A percentile compares a stretch with the other conserved stretches of the same genome.
Evolutionary conservation across 495 filamentous ascomycete genomes (phyloP).

Genomic region (Penicillium soppii): DNA sequence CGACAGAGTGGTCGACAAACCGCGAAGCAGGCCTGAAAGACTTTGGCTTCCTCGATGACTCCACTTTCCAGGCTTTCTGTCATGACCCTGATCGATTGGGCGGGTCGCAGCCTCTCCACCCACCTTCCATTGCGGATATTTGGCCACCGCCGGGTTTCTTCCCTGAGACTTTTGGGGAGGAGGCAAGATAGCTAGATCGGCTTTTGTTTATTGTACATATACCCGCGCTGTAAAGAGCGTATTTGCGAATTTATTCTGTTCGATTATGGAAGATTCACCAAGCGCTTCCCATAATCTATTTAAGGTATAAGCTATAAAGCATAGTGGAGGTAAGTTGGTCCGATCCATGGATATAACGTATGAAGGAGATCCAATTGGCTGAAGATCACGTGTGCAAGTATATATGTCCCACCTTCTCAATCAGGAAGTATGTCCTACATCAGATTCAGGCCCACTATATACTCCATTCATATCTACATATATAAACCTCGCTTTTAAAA

Average conservation of each 20-base stretch:
- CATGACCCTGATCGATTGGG: conserved; percentile 52
- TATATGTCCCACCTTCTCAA: too few species aligned
- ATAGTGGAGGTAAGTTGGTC: too few species aligned
- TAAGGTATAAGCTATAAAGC: too few species aligned
- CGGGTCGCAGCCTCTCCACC: conserved; percentile 41
- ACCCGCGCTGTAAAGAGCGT: conserved; percentile 1
- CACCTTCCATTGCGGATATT: conserved; percentile 46
- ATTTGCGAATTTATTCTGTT: background rate
- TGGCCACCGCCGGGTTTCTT: conserved; percentile 51
- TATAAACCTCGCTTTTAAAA: too few species aligned
- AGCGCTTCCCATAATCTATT: too few species aligned
- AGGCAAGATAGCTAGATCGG: too few species aligned
- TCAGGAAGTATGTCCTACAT: too few species aligned
- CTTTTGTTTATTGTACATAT: background rate
- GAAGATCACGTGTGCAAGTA: too few species aligned
- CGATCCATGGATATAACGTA: too few species aligned
- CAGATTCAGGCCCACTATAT: too few species aligned
- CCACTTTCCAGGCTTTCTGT: conserved; percentile 53
- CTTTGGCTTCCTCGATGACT: conserved; percentile 58
- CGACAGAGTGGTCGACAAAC: conserved; percentile 53
- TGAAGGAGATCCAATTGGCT: too few species aligned
- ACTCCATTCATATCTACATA: too few species aligned
- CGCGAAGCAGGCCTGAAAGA: conserved; percentile 56
- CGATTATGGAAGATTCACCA: background rate
- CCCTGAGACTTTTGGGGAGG: conserved; percentile 44